These are phyloP conservation scores for Hygrophoropsis aurantiaca DNA, from an alignment of 768 basidiomycete genomes.

Conservation along the genomic window DNA sequence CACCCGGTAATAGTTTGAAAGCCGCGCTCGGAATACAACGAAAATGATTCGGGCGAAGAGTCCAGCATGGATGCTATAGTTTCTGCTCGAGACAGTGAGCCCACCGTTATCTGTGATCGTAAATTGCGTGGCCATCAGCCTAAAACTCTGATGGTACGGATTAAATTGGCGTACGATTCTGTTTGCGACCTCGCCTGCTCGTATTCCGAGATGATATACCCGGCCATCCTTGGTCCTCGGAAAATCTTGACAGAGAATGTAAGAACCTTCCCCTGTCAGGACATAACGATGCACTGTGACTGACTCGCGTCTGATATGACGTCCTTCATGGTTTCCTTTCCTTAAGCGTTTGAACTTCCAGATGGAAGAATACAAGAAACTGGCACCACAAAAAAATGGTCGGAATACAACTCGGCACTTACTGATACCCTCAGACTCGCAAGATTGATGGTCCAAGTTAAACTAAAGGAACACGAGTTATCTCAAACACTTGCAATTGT, in stretches of 20 bases:
- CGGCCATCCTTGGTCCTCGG: conserved; percentile 71
- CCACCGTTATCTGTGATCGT: conserved; percentile 63
- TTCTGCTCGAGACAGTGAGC: conserved; percentile 66
- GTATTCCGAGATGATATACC: conserved; percentile 78
- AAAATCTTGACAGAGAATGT: conserved; percentile 52
- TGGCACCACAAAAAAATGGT: too few species aligned
- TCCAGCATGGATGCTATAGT: conserved; percentile 63
- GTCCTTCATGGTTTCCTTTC: conserved; percentile 61
- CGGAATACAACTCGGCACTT: too few species aligned
- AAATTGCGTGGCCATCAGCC: neutral
- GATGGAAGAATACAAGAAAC: too few species aligned
- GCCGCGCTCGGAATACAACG: conserved; percentile 68
- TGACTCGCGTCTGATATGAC: conserved; percentile 65
- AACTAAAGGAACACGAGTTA: too few species aligned
- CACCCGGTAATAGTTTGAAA: conserved; percentile 73
- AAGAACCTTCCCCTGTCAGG: neutral
- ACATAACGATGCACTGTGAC: conserved; percentile 21
- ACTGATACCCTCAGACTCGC: too few species aligned
- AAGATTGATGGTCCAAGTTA: too few species aligned
- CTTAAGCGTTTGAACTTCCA: too few species aligned
- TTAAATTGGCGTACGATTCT: conserved; percentile 53
- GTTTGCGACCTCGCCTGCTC: conserved; percentile 77
- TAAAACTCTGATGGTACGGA: conserved; percentile 1
- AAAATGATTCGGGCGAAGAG: conserved; percentile 56
- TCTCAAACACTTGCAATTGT: too few species aligned